Conservation (phyloP, 768 basidiomycete genomes). For the Psilocybe azurescens region DNA sequence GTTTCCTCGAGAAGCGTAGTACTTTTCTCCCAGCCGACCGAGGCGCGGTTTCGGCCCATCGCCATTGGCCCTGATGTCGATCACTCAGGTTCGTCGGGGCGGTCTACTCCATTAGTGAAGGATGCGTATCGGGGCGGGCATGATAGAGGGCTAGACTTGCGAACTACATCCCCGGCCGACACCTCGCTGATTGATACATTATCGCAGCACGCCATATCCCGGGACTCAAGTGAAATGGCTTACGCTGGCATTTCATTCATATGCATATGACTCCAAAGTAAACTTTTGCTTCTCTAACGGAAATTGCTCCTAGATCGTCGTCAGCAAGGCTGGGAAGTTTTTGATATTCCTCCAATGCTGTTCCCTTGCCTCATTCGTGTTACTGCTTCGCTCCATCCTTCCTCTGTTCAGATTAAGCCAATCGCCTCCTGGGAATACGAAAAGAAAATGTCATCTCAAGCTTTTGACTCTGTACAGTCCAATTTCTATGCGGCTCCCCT, state of each 20-base stretch:
- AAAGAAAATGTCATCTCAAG: conserved; percentile 3
- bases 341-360: conserved; percentile 5
- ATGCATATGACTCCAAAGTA: not conserved
- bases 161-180: not conserved
- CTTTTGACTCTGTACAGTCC: conserved; percentile 12
- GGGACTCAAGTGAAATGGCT: not conserved
- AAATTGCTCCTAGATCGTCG: not conserved
- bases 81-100: not conserved
- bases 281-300: not conserved
- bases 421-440: conserved; percentile 19
- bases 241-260: not conserved
- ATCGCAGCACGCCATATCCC: conserved; percentile 7
- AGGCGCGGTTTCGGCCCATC: not conserved
- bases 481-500: conserved; percentile 14
- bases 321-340: not conserved
- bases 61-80: not conserved
- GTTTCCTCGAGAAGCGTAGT: conserved; percentile 25
- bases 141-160: not conserved
- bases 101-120: not conserved
- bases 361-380: conserved; percentile 5
- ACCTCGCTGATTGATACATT: not conserved
- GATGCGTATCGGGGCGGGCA: not conserved
- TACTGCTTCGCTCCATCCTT: conserved; percentile 1
- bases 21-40: conserved; percentile 13
- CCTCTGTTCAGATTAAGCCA: conserved; percentile 10